phyloP scores from a whole-genome alignment of 257 asterid species.

The Anisodus tanguticus region DNA sequence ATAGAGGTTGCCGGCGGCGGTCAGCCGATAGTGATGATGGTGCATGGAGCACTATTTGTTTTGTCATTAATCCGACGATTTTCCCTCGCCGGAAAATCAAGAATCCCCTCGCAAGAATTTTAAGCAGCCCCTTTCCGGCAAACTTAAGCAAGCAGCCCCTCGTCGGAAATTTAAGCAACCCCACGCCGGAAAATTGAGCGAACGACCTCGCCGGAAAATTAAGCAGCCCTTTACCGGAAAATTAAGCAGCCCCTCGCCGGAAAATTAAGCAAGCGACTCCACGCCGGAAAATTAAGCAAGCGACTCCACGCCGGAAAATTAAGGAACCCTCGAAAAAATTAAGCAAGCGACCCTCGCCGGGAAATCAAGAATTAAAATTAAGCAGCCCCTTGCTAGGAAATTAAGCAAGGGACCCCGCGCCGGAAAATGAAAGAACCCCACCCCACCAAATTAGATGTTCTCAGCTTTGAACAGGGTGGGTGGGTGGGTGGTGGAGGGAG shows the following conservation, averaged over 20 bases:
- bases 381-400: too few relatives aligned
- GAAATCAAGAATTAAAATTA: not conserved
- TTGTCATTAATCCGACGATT: constrained; percentile 42
- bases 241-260: not conserved
- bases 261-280: too few relatives aligned
- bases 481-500: constrained; percentile 17
- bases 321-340: too few relatives aligned
- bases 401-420: not conserved
- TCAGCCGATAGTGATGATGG: constrained; percentile 35
- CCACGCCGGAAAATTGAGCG: too few relatives aligned
- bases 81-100: not conserved
- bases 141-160: not conserved
- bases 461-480: not conserved
- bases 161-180: not conserved
- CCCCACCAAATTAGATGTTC: not conserved
- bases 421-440: not conserved
- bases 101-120: not conserved
- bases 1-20: constrained; percentile 55
- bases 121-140: not conserved
- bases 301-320: not conserved
- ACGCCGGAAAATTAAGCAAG: too few relatives aligned
- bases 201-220: not conserved
- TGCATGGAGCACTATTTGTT: constrained; percentile 46
- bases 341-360: too few relatives aligned
- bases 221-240: not conserved